Evolutionary conservation across 176 grass and related monocot genomes (phyloP), one percentile per base, ranked within the genome.

Genomic region (Triticum dicoccoides): DNA sequence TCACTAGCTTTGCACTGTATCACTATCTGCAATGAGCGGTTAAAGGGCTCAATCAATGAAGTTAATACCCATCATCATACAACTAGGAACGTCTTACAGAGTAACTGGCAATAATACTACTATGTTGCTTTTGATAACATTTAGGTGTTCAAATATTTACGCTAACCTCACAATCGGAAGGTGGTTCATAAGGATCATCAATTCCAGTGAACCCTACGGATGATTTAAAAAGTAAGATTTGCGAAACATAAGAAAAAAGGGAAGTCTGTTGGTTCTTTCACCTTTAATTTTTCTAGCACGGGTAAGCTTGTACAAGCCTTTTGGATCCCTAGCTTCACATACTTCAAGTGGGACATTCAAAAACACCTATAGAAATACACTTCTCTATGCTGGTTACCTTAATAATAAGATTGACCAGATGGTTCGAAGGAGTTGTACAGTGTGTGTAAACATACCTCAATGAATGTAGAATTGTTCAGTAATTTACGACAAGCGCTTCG

Each of bases 301-400:
- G 20, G 96, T 93, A 80, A 98, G 93, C 79, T 98, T 98, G 84
- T 95, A 98, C 14, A 98, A 89, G 24, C 96, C 93, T 84, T 98
- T 98, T 17, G 96, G 89, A 75, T 95, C 96, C 81, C 96, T 92
- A 5, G 88, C 86, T 86, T 98, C 96, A 37, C 96, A 98, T 20
- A 98, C 51, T 34, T 95, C 91, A 61, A 98, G 88, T 38, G 91
- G 90, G 33, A 84, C 91, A 81, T 98, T 88, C 61, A 98, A 83
- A 71, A 93, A 98, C 73, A 98, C 93, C 96, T 98, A 37, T 23
- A 62, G 9, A 67, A 69, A 38, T 66, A 24, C 15, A 33, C 8
- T 80, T 35, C 1, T 52, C 5, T 65, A 6, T 61, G 24, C 4
- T 5, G 13, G 21, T 83, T 56, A 59, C 14, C 42, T 56, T 56